Percentiles rank a stretch among this genome's conserved stretches.
Conservation (phyloP, 441 rosid genomes). For the Capsella rubella region DNA sequence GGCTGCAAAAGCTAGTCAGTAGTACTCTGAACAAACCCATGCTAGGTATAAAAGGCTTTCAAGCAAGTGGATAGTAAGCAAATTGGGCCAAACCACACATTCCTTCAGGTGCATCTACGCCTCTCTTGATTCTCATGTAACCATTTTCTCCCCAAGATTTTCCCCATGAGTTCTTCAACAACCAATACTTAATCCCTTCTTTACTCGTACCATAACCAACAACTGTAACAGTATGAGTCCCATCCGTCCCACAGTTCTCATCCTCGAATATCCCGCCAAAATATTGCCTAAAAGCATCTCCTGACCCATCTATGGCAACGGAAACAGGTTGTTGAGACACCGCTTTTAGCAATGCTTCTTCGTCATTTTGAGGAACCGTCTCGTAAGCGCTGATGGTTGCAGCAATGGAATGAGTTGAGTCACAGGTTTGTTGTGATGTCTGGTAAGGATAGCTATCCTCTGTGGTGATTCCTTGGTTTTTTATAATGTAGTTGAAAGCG, state of each 20-base stretch:
- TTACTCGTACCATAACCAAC: conserved; percentile 46
- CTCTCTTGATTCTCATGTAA: conserved; percentile 51
- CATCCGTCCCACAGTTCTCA: conserved; percentile 17
- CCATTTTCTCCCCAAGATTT: conserved; percentile 46
- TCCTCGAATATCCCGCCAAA: neutral
- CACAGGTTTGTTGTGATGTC: conserved; percentile 9
- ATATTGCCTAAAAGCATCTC: no score
- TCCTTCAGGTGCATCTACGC: conserved; percentile 36
- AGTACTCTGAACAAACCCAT: neutral
- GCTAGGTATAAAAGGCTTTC: neutral
- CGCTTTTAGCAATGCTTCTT: no score
- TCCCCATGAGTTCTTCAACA: conserved; percentile 54
- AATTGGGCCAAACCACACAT: conserved; percentile 46
- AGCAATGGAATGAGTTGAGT: neutral
- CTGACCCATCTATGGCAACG: no score
- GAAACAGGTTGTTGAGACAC: no score
- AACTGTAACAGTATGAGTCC: conserved; percentile 43
- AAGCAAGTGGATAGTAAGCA: conserved; percentile 47
- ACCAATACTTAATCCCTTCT: conserved; percentile 49
- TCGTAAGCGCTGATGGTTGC: no score
- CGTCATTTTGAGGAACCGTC: no score
- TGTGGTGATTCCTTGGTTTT: conserved; percentile 39
- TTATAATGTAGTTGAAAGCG: conserved; percentile 40
- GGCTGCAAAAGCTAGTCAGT: neutral
- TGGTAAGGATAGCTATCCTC: conserved; percentile 39